Evolutionary conservation across 805 yeast species (phyloP), one percentile per base, ranked within the genome.

Genomic region (Wickerhamomyces canadensis): DNA sequence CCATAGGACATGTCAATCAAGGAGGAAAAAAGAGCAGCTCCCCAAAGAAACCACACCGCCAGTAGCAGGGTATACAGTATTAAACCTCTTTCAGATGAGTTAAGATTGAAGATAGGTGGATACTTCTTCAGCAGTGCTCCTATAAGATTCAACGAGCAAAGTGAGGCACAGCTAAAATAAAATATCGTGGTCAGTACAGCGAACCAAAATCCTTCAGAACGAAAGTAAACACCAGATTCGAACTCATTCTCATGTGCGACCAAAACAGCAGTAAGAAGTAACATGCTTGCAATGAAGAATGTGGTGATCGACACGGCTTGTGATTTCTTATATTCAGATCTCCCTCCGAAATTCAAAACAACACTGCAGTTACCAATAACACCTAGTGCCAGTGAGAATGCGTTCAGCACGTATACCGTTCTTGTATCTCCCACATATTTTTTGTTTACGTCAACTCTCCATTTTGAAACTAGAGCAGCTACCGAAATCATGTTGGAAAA

Each of bases 201-300:
- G 57, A 70, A 81, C 88, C 89, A 87, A 54, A 74, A 87, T 2
- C 94, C 95, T 45, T 76, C 80, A 0, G 85, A 52, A 31, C 53
- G 51, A 5, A 35, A 31, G 33, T 62, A 56, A 35, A 61, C 44
- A 1, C 34, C 34, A 1, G 50, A 52, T 29, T 52, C 39, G 34
- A 60, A 58, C 41, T 60, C 61, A 3, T 38, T 37, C n/a, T 41
- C 41, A 32, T 65, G 54, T 8, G 72, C 56, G 3, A 67, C 51
- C 6, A 71, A 46, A 2, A 81, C 55, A 3, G 72, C 78, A 0
- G 64, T 64, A 35, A 81, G 38, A 25, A 87, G 62, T 11, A 83
- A 44, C 2, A 64, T 34, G 5, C 76, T 65, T 0, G 93, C 93
- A 2, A 68, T 28, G 9, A 77, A 57, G 81, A 89, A 87, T 8